phyloP scores from a whole-genome alignment of 1,139 yeast genomes.

The Nakaseomyces sp. region DNA sequence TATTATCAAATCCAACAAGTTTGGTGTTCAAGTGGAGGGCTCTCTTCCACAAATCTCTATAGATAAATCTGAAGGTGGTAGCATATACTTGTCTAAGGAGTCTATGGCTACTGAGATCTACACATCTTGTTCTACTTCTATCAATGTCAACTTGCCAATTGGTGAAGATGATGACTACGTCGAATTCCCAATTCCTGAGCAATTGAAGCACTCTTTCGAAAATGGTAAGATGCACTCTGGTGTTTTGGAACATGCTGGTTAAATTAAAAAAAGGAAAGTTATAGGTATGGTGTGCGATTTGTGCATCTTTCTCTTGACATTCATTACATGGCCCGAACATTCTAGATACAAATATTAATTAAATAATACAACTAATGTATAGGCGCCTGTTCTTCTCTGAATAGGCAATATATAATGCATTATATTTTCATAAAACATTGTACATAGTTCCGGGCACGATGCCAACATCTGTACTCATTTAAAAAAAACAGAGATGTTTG shows the following conservation, averaged over 20 bases:
- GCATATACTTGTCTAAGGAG: conserved; percentile 64
- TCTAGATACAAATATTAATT: too few species aligned
- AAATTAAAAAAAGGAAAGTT: conserved; percentile 8
- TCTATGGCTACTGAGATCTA: conserved; percentile 66
- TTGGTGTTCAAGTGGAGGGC: conserved; percentile 80
- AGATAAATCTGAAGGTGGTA: conserved; percentile 85
- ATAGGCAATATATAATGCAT: too few species aligned
- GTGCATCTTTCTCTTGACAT: too few species aligned
- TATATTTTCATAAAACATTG: too few species aligned
- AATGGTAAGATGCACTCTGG: conserved; percentile 41
- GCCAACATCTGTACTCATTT: too few species aligned
- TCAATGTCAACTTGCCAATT: conserved; percentile 73
- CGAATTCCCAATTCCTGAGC: conserved; percentile 83
- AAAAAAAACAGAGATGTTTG: neutral
- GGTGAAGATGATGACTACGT: conserved; percentile 55
- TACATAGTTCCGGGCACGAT: too few species aligned
- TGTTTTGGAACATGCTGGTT: conserved; percentile 55
- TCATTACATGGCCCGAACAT: too few species aligned
- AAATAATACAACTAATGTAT: too few species aligned
- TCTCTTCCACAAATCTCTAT: conserved; percentile 71
- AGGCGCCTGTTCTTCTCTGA: too few species aligned
- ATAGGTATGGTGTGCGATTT: too few species aligned
- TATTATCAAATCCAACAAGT: conserved; percentile 68
- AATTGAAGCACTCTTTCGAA: conserved; percentile 55
- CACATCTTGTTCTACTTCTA: conserved; percentile 75